A percentile compares a stretch with the other conserved stretches of the same genome.
phyloP scores from a whole-genome alignment of 2,329 filamentous ascomycete genomes.

The Pseudogymnoascus sp. region DNA sequence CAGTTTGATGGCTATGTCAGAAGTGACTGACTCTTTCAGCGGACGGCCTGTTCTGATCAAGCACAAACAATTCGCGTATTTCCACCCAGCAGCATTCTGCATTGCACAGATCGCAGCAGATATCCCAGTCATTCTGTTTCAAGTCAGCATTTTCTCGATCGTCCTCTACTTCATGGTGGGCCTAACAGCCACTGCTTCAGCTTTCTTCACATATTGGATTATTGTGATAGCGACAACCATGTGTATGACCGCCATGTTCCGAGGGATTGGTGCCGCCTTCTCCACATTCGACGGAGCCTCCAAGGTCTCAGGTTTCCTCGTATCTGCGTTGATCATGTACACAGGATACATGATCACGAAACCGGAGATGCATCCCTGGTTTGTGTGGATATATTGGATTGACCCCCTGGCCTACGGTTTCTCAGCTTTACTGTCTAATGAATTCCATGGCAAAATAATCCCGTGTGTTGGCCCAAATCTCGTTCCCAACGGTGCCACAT shows the following conservation, averaged over 20 bases:
- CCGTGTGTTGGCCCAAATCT: conserved; percentile 43
- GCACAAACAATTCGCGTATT: conserved; percentile 49
- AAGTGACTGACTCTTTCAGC: conserved; percentile 55
- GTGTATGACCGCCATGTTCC: conserved; percentile 51
- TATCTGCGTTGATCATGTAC: conserved; percentile 51
- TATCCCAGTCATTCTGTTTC: conserved; percentile 48
- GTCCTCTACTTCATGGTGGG: conserved; percentile 58
- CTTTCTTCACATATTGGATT: conserved; percentile 57
- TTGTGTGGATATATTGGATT: conserved; percentile 56
- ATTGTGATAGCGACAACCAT: conserved; percentile 44
- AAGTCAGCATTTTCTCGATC: conserved; percentile 49
- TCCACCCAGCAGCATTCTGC: conserved; percentile 52
- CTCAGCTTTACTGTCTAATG: conserved; percentile 60
- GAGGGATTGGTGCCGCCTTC: conserved; percentile 47
- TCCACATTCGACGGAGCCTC: conserved; percentile 50
- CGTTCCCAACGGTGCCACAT: conserved; percentile 43
- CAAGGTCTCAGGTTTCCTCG: conserved; percentile 44
- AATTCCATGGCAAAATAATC: conserved; percentile 55
- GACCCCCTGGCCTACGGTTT: conserved; percentile 64
- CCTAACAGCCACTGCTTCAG: conserved; percentile 40
- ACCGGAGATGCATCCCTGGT: conserved; percentile 54
- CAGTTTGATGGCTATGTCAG: conserved; percentile 53
- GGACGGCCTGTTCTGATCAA: conserved; percentile 54
- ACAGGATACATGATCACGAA: conserved; percentile 57
- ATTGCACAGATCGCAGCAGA: conserved; percentile 47